phyloP scores from a whole-genome alignment of 768 basidiomycete species.

The Coprinopsis cinerea region DNA sequence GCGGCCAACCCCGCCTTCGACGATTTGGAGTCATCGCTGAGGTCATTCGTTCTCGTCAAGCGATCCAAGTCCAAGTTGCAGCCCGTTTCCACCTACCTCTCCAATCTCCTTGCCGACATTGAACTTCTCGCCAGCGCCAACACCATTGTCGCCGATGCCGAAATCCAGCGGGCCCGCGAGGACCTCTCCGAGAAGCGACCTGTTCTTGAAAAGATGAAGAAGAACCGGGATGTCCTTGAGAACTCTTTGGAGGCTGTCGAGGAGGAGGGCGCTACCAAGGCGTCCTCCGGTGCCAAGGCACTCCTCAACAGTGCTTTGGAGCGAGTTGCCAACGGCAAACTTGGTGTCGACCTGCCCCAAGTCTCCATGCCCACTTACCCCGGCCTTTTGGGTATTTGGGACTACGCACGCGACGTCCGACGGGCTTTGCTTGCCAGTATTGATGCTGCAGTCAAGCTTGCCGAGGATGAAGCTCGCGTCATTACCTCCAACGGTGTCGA shows the following conservation, averaged over 20 bases:
- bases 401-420: conserved; percentile 80
- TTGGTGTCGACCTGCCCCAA: conserved; percentile 44
- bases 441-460: conserved; percentile 70
- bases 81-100: conserved; percentile 87
- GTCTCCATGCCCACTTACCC: conserved; percentile 74
- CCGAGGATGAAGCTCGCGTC: conserved; percentile 78
- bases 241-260: conserved; percentile 75
- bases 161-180: conserved; percentile 63
- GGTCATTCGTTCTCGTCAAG: conserved; percentile 94
- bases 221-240: conserved; percentile 66
- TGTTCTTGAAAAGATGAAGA: conserved; percentile 83
- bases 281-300: conserved; percentile 47
- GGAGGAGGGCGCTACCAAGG: conserved; percentile 58
- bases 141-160: conserved; percentile 74
- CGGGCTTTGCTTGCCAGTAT: conserved; percentile 70
- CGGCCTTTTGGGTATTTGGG: conserved; percentile 77
- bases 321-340: conserved; percentile 68
- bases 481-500: conserved; percentile 62
- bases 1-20: conserved; percentile 69
- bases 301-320: conserved; percentile 67
- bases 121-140: conserved; percentile 85
- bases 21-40: conserved; percentile 81
- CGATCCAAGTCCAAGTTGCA: conserved; percentile 94
- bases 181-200: conserved; percentile 71
- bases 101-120: conserved; percentile 84